Base-by-base conservation (phyloP, 495 filamentous ascomycete genomes). In the Xylaria sp. region DNA sequence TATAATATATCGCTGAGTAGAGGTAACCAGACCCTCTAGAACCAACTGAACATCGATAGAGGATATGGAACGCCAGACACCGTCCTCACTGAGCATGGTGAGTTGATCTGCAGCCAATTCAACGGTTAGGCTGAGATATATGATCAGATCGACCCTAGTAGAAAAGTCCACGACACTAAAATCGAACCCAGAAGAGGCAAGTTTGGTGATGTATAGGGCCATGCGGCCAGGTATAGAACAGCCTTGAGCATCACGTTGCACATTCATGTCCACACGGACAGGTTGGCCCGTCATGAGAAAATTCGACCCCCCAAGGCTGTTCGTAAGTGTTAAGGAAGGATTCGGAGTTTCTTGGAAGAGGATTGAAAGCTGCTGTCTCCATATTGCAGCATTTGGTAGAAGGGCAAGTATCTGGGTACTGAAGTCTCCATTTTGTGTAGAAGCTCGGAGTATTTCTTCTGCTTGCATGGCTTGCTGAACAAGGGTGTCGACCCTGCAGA, bases 221-320 rank as follows among this genome's bases (percentile, higher is more conserved):
- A 97, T 90, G 61, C 96, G 85, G 40, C 95, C 87, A 21, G 93
- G 88, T 65, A 87, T 82, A 1, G 93, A 94, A 26, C 88, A 88
- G 1, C 92, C 93, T 62, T 85, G 84, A 3, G 82, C 80, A 80
- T 98, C 94, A 50, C 90, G 81, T 73, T 71, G 77, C 66, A 68
- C 74, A 37, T 67, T 78, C 50, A 62, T 67, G 61, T 48, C 76
- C 61, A 61, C 77, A 35, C 26, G 83, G 37, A 50, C 70, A 61
- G 50, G 57, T 2, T 73, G 50, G 15, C 71, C 58, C 12, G 87
- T 77, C 0, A 91, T 84, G 6, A 98, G 79, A 72, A 92, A 89
- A 37, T 95, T 88, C 14, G 86, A 86, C 17, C 93, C 93, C 7
- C 87, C 88, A 26, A 97, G 79, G 12, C 88, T 85, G 76, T 89